Conservation (phyloP, 2,329 filamentous ascomycete genomes). For the Fusarium goolgardi region DNA sequence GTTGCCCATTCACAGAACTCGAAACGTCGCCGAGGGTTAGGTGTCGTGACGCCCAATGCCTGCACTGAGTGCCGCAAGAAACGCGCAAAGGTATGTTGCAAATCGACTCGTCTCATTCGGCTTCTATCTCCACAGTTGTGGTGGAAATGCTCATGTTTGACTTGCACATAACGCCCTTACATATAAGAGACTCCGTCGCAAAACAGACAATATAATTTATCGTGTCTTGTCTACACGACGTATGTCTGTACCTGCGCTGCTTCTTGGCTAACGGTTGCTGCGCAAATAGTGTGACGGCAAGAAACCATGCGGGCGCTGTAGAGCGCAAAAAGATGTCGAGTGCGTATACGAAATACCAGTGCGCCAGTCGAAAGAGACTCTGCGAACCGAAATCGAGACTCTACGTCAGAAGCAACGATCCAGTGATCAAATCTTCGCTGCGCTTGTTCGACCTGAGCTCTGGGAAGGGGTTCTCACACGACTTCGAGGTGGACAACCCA, state of each 20-base stretch:
- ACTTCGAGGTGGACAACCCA: slow-evolving; percentile 64
- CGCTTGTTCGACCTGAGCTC: slow-evolving; percentile 62
- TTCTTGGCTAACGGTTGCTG: slow-evolving; percentile 27
- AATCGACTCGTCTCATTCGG: not conserved
- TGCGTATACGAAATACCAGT: slow-evolving; percentile 72
- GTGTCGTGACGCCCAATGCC: slow-evolving; percentile 69
- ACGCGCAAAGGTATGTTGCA: slow-evolving; percentile 64
- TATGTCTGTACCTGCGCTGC: not conserved
- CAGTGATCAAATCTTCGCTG: slow-evolving; percentile 66
- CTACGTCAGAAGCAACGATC: slow-evolving; percentile 66
- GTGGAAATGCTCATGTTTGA: slow-evolving; percentile 2
- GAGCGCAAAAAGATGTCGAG: slow-evolving; percentile 63
- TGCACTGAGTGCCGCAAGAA: slow-evolving; percentile 72
- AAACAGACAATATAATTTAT: too few species aligned
- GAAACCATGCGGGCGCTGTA: slow-evolving; percentile 67
- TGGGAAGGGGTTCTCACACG: slow-evolving; percentile 67
- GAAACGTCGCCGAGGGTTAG: slow-evolving; percentile 66
- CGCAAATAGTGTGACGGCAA: slow-evolving; percentile 67
- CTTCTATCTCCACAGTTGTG: not conserved
- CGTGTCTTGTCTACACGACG: not conserved
- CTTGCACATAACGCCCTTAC: not conserved
- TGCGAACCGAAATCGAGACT: slow-evolving; percentile 69
- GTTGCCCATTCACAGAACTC: slow-evolving; percentile 51
- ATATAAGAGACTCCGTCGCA: too few species aligned
- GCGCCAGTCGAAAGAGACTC: slow-evolving; percentile 71